Percentiles rank a stretch among this genome's conserved stretches.
Evolutionary conservation across 2,329 filamentous ascomycete species (phyloP).

Genomic region (Exophiala dermatitidis): DNA sequence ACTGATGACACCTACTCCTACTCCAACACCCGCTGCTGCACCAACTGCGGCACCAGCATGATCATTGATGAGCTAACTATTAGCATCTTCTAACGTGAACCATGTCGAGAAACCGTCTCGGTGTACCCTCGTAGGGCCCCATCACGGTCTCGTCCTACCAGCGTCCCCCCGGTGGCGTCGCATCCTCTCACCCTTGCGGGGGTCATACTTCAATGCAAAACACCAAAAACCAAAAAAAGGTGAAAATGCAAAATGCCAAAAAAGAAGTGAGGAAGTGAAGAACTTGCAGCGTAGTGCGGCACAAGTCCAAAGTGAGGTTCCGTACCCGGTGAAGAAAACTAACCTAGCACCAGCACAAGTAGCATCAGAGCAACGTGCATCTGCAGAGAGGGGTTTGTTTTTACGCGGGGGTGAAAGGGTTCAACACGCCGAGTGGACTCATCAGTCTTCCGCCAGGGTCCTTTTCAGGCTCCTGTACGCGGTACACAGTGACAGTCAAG

Average conservation of each 20-base stretch:
- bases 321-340: constrained; percentile 13
- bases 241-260: constrained; percentile 19
- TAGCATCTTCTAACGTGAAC: constrained; percentile 1
- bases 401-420: neutral
- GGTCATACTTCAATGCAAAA: constrained; percentile 6
- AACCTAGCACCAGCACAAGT: constrained; percentile 18
- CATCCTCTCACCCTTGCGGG: neutral
- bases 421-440: neutral
- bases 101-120: neutral
- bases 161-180: neutral
- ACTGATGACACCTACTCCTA: constrained; percentile 15
- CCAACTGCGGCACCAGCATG: constrained; percentile 17
- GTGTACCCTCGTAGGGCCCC: neutral
- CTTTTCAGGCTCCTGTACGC: neutral
- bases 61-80: constrained; percentile 4
- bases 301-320: constrained; percentile 14
- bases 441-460: too few species aligned
- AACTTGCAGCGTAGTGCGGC: constrained; percentile 7
- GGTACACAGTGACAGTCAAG: neutral
- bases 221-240: constrained; percentile 21
- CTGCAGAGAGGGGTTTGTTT: constrained; percentile 9
- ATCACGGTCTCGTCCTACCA: neutral
- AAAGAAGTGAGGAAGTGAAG: constrained; percentile 13
- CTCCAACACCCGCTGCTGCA: constrained; percentile 17
- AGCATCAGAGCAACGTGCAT: constrained; percentile 23